phyloP scores from a whole-genome alignment of 495 filamentous ascomycete species.

The Hypoxylon fragiforme region DNA sequence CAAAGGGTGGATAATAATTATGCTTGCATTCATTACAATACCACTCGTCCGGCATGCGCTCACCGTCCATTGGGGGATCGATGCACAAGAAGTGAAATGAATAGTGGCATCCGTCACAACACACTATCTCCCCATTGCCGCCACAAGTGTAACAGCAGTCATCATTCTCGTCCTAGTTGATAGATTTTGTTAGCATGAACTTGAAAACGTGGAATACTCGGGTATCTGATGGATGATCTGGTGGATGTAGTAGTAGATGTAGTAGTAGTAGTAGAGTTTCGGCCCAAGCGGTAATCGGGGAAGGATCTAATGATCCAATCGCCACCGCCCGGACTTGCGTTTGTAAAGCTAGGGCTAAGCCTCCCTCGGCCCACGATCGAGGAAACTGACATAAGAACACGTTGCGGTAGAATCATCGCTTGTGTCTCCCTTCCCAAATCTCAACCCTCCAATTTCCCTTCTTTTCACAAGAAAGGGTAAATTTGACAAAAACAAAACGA shows the following conservation, averaged over 20 bases:
- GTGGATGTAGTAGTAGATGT: too few species aligned
- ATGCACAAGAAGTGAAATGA: conserved; percentile 87
- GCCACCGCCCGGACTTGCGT: conserved; percentile 25
- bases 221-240: conserved; percentile 1
- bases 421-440: too few species aligned
- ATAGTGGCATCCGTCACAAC: conserved; percentile 86
- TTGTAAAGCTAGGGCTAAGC: conserved; percentile 28
- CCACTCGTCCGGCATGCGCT: conserved; percentile 74
- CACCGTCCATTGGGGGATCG: conserved; percentile 71
- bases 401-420: not conserved
- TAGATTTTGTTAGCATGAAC: conserved; percentile 29
- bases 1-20: conserved; percentile 40
- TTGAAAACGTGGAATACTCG: not conserved
- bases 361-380: conserved; percentile 25
- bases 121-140: conserved; percentile 79
- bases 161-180: conserved; percentile 79
- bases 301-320: conserved; percentile 32
- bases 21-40: conserved; percentile 75
- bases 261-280: conserved; percentile 25
- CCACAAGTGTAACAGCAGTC: conserved; percentile 85
- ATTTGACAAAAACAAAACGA: too few species aligned
- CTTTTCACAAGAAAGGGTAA: too few species aligned
- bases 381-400: conserved; percentile 20
- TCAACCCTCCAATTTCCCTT: too few species aligned
- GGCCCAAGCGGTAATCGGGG: conserved; percentile 31